Evolutionary conservation across 164 flowering plant genomes (phyloP).

Genomic region (Nelumbo lutea): DNA sequence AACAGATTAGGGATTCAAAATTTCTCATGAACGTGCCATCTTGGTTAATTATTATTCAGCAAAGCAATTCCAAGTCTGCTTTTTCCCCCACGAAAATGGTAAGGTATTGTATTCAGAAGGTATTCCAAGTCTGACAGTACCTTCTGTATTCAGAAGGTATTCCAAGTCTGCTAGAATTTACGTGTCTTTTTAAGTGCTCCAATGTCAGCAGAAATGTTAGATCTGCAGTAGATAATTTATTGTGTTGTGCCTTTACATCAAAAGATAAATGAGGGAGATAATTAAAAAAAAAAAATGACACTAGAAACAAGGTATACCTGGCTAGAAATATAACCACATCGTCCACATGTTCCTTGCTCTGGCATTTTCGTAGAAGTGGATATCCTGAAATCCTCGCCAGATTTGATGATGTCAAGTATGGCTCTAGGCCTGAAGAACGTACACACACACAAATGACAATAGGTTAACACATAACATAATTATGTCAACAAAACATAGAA

Average conservation of each 20-base stretch:
- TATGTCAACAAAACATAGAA: neutral
- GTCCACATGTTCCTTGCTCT: conserved; percentile 93
- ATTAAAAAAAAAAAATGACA: neutral
- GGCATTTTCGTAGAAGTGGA: conserved; percentile 91
- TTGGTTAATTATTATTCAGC: no score
- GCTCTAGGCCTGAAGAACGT: conserved; percentile 73
- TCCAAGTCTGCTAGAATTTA: neutral
- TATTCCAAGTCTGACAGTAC: no score
- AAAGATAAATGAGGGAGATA: neutral
- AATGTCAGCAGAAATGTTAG: neutral
- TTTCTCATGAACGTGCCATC: neutral
- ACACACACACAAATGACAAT: neutral
- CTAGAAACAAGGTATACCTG: conserved; percentile 45
- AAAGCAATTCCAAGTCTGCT: neutral
- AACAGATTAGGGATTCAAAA: no score
- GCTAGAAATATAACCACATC: conserved; percentile 97
- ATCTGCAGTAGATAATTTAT: neutral
- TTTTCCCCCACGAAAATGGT: neutral
- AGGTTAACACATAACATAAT: neutral
- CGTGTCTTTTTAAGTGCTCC: neutral
- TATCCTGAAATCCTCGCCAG: conserved; percentile 91
- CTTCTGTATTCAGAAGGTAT: no score
- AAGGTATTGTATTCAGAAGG: neutral
- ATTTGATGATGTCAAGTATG: conserved; percentile 86
- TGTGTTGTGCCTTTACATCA: neutral